These are phyloP conservation scores for Russula griseocarnosa DNA, from an alignment of 768 basidiomycete genomes.

Conservation along the genomic window DNA sequence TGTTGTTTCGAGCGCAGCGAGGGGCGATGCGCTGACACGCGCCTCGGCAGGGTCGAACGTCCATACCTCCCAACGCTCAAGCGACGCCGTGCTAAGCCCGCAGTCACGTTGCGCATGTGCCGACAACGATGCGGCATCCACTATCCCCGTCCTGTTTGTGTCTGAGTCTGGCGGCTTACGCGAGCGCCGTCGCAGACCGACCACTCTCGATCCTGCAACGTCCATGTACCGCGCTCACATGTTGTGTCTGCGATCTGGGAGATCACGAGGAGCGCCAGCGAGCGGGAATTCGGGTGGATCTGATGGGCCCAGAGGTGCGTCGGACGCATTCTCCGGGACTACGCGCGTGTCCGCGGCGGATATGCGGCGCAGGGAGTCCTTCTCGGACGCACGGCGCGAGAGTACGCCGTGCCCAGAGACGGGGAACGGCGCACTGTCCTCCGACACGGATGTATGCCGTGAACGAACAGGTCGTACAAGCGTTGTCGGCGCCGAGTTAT, in stretches of 20 bases:
- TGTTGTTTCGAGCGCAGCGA: slow-evolving; percentile 44
- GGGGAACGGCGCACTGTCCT: slow-evolving; percentile 60
- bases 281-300: slow-evolving; percentile 31
- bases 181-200: slow-evolving; percentile 69
- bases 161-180: slow-evolving; percentile 34
- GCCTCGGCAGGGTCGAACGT: slow-evolving; percentile 57
- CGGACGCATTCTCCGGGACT: slow-evolving; percentile 42
- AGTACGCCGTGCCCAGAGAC: slow-evolving; percentile 78
- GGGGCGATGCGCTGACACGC: slow-evolving; percentile 46
- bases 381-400: slow-evolving; percentile 69
- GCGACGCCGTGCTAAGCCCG: slow-evolving; percentile 57
- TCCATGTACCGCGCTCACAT: slow-evolving; percentile 79
- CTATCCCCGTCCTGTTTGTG: neutral
- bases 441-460: slow-evolving; percentile 47
- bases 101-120: slow-evolving; percentile 28
- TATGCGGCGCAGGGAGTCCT: slow-evolving; percentile 50
- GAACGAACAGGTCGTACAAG: slow-evolving; percentile 44
- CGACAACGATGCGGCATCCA: slow-evolving; percentile 29
- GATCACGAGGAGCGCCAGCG: slow-evolving; percentile 60
- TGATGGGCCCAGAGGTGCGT: slow-evolving; percentile 27
- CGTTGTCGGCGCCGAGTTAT: slow-evolving; percentile 47
- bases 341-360: slow-evolving; percentile 44
- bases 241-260: slow-evolving; percentile 51
- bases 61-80: slow-evolving; percentile 86
- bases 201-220: slow-evolving; percentile 46